Evolutionary conservation across 805 yeast species (phyloP).

Genomic region (Metschnikowia arizonensis): DNA sequence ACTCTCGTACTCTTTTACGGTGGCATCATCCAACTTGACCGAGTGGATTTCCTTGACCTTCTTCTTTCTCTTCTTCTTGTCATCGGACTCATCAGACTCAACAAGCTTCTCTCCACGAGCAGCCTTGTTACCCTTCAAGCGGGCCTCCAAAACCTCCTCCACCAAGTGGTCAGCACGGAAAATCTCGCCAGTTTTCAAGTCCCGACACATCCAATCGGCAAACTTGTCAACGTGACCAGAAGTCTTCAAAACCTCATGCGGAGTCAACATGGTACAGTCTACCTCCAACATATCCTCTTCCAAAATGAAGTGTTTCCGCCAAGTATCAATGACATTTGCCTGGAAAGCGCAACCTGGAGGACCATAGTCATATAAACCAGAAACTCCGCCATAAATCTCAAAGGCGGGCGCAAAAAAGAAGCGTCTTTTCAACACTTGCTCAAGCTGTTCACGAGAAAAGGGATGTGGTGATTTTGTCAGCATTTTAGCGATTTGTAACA

Average conservation of each 20-base stretch:
- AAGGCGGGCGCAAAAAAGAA: conserved; percentile 97
- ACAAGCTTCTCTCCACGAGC: conserved; percentile 76
- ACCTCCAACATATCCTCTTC: conserved; percentile 99
- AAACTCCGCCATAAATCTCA: conserved; percentile 96
- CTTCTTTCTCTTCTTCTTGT: conserved; percentile 65
- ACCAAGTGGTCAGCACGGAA: conserved; percentile 98
- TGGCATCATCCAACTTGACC: conserved; percentile 78
- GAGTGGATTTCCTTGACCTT: conserved; percentile 93
- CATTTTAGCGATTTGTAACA: conserved; percentile 21
- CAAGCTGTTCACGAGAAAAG: conserved; percentile 83
- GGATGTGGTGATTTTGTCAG: conserved; percentile 31
- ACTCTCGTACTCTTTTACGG: conserved; percentile 74
- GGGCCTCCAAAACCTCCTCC: conserved; percentile 94
- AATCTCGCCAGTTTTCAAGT: conserved; percentile 92
- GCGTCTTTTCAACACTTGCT: conserved; percentile 87
- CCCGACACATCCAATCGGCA: conserved; percentile 99
- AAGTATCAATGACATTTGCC: conserved; percentile 87
- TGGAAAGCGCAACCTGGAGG: conserved; percentile 99
- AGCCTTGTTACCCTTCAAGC: conserved; percentile 94
- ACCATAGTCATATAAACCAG: conserved; percentile 97
- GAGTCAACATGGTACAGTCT: conserved; percentile 96
- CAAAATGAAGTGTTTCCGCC: conserved; percentile 96
- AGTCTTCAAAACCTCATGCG: conserved; percentile 94
- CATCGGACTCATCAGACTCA: conserved; percentile 52
- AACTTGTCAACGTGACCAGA: conserved; percentile 99